Evolutionary conservation across 1,284 basidiomycete genomes (phyloP), one percentile per base, ranked within the genome.

Genomic region (Naganishia albida): DNA sequence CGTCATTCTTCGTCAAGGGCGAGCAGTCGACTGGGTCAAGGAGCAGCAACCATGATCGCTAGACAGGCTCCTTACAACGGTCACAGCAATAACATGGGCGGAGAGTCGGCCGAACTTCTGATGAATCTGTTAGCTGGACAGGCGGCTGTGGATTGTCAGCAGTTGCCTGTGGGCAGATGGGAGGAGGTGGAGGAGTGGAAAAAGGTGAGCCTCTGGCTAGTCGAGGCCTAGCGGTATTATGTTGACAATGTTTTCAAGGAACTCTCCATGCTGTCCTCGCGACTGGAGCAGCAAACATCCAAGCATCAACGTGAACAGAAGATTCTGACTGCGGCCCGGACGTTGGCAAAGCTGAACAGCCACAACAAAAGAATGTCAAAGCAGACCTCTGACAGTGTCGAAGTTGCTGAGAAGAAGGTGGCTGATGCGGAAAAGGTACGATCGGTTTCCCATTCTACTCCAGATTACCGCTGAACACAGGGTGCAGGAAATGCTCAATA

Each of bases 181-280:
- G 92, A 95, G 71, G 88, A 93, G 72, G 88, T 93, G n/a, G 92
- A 94, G 70, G 88, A 89, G 59, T 84, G 93, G 71, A 93, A 92
- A 81, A 91, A 90, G 85, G 91, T 90, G 70, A 54, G 83, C 79
- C 8, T 0, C 2, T 4, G 40, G 2, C 7, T 30, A 12, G 12
- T 25, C 16, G 7, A 8, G 7, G 43, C 16, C 2, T 16, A 2
- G 26, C 16, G 13, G 18, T 3, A 38, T 40, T 12, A n/a, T 25
- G 4, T 30, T 26, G 20, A 40, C 53, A 13, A 42, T 28, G 15
- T 53, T 12, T 15, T 34, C 48, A 63, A 80, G 77, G 79, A 80
- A 67, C 68, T 80, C 2, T 60, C 70, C 0, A 55, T 78, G 15
- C 70, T 80, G 16, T 70, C 73, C 0, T 76, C 70, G 48, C 71